Percentiles rank a stretch among this genome's conserved stretches.
Conservation (phyloP, 1,284 basidiomycete species). For the Pseudozyma pruni region DNA sequence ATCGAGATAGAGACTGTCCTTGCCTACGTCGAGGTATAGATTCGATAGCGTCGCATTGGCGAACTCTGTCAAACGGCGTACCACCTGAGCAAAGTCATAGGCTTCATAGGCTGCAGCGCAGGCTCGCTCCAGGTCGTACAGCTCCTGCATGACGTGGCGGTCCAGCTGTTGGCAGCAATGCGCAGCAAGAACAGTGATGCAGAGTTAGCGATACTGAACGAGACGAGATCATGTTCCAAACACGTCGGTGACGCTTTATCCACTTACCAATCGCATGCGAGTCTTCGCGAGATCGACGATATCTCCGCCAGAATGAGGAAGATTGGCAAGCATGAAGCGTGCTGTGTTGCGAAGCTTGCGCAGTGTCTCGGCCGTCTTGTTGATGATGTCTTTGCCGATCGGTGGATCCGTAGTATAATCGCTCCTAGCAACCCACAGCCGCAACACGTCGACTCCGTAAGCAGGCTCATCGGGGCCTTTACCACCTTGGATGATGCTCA, state of each 20-base stretch:
- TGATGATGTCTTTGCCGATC: conserved; percentile 81
- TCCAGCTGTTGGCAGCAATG: conserved; percentile 37
- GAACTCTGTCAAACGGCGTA: conserved; percentile 69
- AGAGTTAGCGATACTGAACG: no score
- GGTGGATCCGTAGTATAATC: conserved; percentile 90
- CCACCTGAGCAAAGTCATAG: conserved; percentile 82
- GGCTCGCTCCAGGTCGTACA: conserved; percentile 77
- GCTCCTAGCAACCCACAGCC: conserved; percentile 90
- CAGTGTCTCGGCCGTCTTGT: conserved; percentile 80
- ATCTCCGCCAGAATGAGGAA: conserved; percentile 27
- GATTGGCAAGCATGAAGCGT: conserved; percentile 88
- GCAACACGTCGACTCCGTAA: conserved; percentile 86
- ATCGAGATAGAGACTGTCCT: conserved; percentile 89
- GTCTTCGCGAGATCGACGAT: conserved; percentile 19
- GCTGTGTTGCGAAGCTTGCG: conserved; percentile 88
- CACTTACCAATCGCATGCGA: conserved; percentile 31
- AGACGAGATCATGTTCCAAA: neutral
- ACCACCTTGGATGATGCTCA: conserved; percentile 82
- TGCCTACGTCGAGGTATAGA: conserved; percentile 88
- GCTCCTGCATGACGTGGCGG: conserved; percentile 84
- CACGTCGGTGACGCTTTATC: neutral
- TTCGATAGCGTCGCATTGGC: conserved; percentile 72
- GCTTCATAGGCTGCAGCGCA: conserved; percentile 78
- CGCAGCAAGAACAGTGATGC: neutral
- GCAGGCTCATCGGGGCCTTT: conserved; percentile 74